A percentile compares a stretch with the other conserved stretches of the same genome.
Evolutionary conservation across 495 filamentous ascomycete genomes (phyloP).

Genomic region (Penicillium bialowiezense): DNA sequence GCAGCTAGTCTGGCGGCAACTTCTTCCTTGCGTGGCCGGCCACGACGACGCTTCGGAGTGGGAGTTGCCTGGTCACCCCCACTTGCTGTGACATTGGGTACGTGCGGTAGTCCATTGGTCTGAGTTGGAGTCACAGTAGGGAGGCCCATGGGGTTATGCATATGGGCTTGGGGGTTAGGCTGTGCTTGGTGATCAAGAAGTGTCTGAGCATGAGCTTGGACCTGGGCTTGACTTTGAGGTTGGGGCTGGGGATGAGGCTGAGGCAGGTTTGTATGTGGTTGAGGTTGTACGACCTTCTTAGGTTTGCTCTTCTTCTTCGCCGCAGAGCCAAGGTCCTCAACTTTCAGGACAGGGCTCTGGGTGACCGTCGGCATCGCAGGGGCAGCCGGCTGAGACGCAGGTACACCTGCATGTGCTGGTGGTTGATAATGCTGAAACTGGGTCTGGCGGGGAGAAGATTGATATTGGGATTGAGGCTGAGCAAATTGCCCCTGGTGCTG

Average conservation of each 20-base stretch:
- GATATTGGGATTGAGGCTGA: conserved; percentile 13
- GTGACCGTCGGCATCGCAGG: neutral
- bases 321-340: conserved; percentile 16
- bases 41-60: conserved; percentile 23
- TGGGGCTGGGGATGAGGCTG: no score
- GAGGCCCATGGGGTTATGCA: neutral
- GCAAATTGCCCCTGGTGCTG: conserved; percentile 10
- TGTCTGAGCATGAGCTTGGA: neutral
- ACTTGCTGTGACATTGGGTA: neutral
- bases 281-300: conserved; percentile 9
- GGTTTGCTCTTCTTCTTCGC: conserved; percentile 27
- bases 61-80: conserved; percentile 11
- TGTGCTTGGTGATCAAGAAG: neutral
- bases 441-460: conserved; percentile 4
- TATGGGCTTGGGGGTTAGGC: neutral
- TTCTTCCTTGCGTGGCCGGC: conserved; percentile 28
- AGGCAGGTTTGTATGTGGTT: no score
- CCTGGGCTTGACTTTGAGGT: neutral
- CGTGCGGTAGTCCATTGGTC: conserved; percentile 17
- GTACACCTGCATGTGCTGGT: conserved; percentile 8
- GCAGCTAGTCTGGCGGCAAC: conserved; percentile 23
- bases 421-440: conserved; percentile 28
- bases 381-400: conserved; percentile 5
- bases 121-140: conserved; percentile 4
- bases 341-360: conserved; percentile 4